Conservation (phyloP, 345 rosid species). For the Capsella bursapastoris region DNA sequence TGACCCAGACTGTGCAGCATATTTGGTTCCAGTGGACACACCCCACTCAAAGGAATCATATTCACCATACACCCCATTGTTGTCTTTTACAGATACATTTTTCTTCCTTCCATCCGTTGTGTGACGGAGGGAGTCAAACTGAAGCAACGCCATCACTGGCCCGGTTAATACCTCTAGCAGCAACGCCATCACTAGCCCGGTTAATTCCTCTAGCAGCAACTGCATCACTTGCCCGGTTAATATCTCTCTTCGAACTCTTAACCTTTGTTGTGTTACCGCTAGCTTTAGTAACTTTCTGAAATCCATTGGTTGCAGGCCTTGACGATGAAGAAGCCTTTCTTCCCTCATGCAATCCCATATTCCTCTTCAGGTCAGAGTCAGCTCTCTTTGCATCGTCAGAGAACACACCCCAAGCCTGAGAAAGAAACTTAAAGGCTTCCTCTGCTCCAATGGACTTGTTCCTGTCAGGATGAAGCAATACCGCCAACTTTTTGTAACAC, state of each 20-base stretch:
- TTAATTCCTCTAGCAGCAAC: not conserved
- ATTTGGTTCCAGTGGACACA: slow-evolving; percentile 50
- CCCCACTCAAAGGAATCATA: slow-evolving; percentile 41
- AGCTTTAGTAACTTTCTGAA: slow-evolving; percentile 48
- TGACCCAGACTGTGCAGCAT: slow-evolving; percentile 56
- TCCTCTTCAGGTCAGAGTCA: slow-evolving; percentile 59
- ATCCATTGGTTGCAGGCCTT: slow-evolving; percentile 42
- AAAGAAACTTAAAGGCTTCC: slow-evolving; percentile 69
- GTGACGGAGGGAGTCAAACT: slow-evolving; percentile 50
- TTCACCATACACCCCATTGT: slow-evolving; percentile 41
- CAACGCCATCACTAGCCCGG: too few relatives aligned
- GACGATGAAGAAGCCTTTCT: slow-evolving; percentile 50
- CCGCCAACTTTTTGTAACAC: slow-evolving; percentile 62
- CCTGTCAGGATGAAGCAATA: slow-evolving; percentile 71
- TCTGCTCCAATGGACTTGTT: slow-evolving; percentile 71
- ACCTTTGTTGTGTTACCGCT: slow-evolving; percentile 39
- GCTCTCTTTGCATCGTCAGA: slow-evolving; percentile 61
- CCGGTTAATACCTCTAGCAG: too few relatives aligned
- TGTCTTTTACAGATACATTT: slow-evolving; percentile 32
- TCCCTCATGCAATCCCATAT: slow-evolving; percentile 43
- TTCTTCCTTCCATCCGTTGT: slow-evolving; percentile 44
- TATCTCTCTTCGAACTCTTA: slow-evolving; percentile 55
- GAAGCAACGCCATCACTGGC: not conserved
- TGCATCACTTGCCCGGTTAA: slow-evolving; percentile 43
- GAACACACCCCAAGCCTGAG: slow-evolving; percentile 63